Evolutionary conservation across 2,329 filamentous ascomycete species (phyloP).

Genomic region (Alternaria conjuncta): DNA sequence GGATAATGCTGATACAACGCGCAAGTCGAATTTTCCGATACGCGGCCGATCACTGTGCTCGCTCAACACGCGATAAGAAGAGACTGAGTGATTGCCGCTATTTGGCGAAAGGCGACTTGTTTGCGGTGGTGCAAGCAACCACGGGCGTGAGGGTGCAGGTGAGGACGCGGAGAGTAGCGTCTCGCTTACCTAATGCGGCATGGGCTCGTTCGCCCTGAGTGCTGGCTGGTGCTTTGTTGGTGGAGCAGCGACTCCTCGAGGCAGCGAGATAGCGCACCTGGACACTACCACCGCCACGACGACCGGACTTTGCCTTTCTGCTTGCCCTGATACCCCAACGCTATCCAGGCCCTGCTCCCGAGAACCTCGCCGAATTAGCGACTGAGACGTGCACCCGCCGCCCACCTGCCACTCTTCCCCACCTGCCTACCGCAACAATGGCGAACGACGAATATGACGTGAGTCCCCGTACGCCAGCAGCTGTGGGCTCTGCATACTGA

Average conservation of each 20-base stretch:
- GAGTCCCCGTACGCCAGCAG: slow-evolving; percentile 53
- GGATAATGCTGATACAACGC: neutral
- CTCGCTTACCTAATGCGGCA: slow-evolving; percentile 12
- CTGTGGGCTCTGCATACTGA: slow-evolving; percentile 30
- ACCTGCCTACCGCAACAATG: slow-evolving; percentile 64
- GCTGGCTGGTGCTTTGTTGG: slow-evolving; percentile 13
- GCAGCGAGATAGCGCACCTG: slow-evolving; percentile 18
- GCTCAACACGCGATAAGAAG: neutral
- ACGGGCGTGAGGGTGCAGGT: neutral
- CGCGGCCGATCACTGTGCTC: neutral
- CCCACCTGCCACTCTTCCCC: slow-evolving; percentile 23
- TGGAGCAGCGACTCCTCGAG: slow-evolving; percentile 15
- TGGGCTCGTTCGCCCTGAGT: slow-evolving; percentile 9
- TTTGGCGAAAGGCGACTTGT: neutral
- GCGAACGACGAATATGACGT: slow-evolving; percentile 99
- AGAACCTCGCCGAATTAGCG: neutral
- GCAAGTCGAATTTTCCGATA: neutral
- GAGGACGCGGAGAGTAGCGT: slow-evolving; percentile 6
- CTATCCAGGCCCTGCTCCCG: neutral
- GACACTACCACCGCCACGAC: slow-evolving; percentile 10
- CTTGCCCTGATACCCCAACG: neutral
- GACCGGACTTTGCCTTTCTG: neutral
- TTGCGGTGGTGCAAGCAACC: neutral
- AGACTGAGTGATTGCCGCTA: neutral
- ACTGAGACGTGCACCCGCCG: neutral